phyloP scores from a whole-genome alignment of 345 rosid genomes.

The Citrus hindsii region DNA sequence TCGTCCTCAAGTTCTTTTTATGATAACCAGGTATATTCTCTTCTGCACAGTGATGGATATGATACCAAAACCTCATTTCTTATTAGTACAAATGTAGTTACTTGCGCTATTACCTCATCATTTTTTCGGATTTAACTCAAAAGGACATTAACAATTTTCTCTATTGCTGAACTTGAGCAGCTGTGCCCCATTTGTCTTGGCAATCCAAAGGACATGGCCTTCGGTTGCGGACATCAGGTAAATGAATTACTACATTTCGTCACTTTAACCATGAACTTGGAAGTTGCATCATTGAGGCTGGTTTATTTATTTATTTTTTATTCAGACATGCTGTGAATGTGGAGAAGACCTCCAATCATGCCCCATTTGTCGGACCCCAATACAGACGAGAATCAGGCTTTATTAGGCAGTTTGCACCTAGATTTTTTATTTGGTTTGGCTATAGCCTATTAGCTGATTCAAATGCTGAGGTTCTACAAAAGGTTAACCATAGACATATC shows the following conservation, averaged over 20 bases:
- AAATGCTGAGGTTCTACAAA: neutral
- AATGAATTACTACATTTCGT: neutral
- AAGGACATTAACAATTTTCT: neutral
- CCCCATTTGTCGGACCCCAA: conserved; percentile 68
- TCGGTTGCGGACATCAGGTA: conserved; percentile 90
- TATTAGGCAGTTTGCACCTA: conserved; percentile 25
- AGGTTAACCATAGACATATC: neutral
- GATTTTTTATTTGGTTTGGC: neutral
- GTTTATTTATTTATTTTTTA: neutral
- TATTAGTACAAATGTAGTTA: neutral
- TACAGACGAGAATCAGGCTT: conserved; percentile 65
- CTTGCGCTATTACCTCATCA: neutral
- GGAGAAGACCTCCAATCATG: conserved; percentile 63
- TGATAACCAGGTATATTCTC: conserved; percentile 47
- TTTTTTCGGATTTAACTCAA: neutral
- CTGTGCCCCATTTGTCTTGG: conserved; percentile 68
- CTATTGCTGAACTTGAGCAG: conserved; percentile 30
- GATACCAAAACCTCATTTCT: too few species aligned
- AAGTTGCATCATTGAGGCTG: neutral
- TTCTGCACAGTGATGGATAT: neutral
- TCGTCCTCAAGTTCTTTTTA: conserved; percentile 34
- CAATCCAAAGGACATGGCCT: conserved; percentile 68
- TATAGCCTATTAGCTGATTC: neutral
- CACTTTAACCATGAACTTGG: neutral
- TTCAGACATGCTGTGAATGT: conserved; percentile 66